A percentile compares a stretch with the other conserved stretches of the same genome.
These are phyloP conservation scores for Gossypium aridum DNA, from an alignment of 441 rosid species.

Conservation along the genomic window DNA sequence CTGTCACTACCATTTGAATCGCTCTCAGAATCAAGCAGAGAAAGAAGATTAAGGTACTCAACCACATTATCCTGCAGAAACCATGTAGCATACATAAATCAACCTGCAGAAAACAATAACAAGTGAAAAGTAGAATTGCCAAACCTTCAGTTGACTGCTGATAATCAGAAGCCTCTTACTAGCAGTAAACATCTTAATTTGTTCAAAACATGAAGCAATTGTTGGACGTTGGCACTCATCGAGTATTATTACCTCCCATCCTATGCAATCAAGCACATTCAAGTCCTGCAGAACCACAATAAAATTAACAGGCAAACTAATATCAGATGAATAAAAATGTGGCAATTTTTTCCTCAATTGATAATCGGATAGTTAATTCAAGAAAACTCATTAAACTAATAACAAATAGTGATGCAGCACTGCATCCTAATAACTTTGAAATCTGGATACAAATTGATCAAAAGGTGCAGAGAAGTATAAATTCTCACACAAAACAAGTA, in stretches of 20 bases:
- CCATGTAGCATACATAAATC: conserved; percentile 10
- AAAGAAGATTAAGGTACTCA: conserved; percentile 28
- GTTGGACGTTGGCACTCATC: conserved; percentile 42
- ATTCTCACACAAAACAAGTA: conserved; percentile 5
- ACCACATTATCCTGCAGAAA: conserved; percentile 34
- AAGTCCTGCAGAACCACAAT: conserved; percentile 44
- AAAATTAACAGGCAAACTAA: background rate
- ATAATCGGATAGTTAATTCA: background rate
- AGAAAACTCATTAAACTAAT: background rate
- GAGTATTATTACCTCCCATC: conserved; percentile 48
- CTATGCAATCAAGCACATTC: conserved; percentile 21
- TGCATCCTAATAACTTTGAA: background rate
- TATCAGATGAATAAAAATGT: background rate
- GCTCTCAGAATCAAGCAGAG: conserved; percentile 29
- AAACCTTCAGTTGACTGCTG: conserved; percentile 49
- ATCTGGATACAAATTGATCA: background rate
- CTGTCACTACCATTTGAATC: conserved; percentile 13
- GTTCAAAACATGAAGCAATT: conserved; percentile 24
- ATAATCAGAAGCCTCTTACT: conserved; percentile 43
- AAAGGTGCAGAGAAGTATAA: background rate
- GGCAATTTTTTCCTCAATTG: background rate
- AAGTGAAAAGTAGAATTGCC: conserved; percentile 8
- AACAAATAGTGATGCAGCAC: background rate
- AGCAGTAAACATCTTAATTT: conserved; percentile 33
- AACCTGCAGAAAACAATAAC: background rate